Evolutionary conservation across 371 early-diverging fungal genomes (phyloP), one percentile per base, ranked within the genome.

Genomic region (Enteropsectra breve): DNA sequence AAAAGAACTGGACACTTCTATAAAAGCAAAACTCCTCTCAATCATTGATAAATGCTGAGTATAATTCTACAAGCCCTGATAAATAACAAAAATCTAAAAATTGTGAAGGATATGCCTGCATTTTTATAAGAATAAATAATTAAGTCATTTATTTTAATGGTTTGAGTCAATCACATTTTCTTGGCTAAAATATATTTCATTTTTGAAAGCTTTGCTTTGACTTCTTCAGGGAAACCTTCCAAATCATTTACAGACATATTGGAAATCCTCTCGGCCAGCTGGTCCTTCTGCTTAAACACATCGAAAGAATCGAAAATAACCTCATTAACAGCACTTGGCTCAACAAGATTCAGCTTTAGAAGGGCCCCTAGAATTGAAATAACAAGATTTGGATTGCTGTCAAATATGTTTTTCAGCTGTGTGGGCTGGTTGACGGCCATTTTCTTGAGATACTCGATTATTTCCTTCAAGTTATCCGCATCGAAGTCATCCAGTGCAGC

Each of bases 361-460:
- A 76, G 24, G 11, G 72, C 45, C 36, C 74, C 63, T 26, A 79
- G 46, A 2, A 79, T 33, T 28, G 77, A 49, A 49, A 70, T 67
- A 60, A 76, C 70, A 13, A 81, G 68, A 13, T 61, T 36, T 18
- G 64, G 38, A 59, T 77, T 76, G 43, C 72, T 68, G n/a, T 47
- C 21, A 3, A 81, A 63, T 24, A 79, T 26, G 23, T 66, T 63
- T 37, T 73, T 81, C 32, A 81, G 62, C 43, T 79, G 70, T 6
- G 68, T 60, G 34, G 79, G 79, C 38, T 74, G 68, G 36, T 76
- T 68, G 23, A 79, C 62, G 13, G 78, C 79, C 43, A 81, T 49
- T 45, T 65, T 67, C 55, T 79, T 79, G 23, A 78, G 34, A 63
- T 78, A 79, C 33, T 63, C 66, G 13, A 81, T 11, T 1, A 81